Conservation (phyloP, 2,329 filamentous ascomycete genomes). For the Colletotrichum sp. region DNA sequence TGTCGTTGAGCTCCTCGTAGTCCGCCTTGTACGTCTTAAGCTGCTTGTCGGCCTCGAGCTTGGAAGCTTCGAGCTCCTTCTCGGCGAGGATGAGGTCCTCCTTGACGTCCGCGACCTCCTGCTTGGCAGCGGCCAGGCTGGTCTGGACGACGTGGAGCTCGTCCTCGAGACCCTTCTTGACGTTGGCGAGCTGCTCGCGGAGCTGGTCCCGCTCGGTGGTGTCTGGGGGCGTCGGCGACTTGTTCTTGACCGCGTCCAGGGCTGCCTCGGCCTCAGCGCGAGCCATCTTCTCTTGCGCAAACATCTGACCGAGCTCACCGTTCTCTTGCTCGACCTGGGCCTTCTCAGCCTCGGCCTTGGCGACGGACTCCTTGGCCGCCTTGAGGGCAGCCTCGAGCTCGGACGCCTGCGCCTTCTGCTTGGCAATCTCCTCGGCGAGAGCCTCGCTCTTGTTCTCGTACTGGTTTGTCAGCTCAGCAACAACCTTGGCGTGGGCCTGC, state of each 20-base stretch:
- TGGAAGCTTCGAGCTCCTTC: conserved; percentile 60
- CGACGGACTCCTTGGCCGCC: conserved; percentile 34
- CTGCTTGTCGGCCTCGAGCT: conserved; percentile 55
- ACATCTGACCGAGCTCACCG: conserved; percentile 55
- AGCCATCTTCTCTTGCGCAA: conserved; percentile 65
- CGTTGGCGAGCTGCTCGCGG: conserved; percentile 51
- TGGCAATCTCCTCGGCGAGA: conserved; percentile 30
- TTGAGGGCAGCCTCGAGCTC: conserved; percentile 39
- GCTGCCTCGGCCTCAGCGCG: conserved; percentile 65
- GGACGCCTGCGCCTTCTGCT: conserved; percentile 33
- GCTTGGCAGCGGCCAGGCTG: conserved; percentile 41
- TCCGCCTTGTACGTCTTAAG: conserved; percentile 63
- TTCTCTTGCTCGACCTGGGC: conserved; percentile 52
- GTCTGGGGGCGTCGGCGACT: conserved; percentile 56
- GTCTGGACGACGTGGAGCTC: conserved; percentile 39
- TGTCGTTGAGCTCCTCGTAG: conserved; percentile 68
- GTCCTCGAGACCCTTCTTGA: conserved; percentile 53
- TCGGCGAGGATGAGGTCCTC: conserved; percentile 53
- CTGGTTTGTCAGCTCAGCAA: conserved; percentile 45
- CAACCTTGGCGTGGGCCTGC: conserved; percentile 39
- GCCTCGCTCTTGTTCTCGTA: conserved; percentile 37
- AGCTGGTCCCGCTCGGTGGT: conserved; percentile 59
- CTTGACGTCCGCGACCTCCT: conserved; percentile 31
- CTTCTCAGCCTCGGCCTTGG: conserved; percentile 39
- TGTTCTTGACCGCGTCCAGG: conserved; percentile 61